A percentile compares a stretch with the other conserved stretches of the same genome.
Evolutionary conservation across 2,329 filamentous ascomycete species (phyloP).

Genomic region (Paecilomyces fulvus): DNA sequence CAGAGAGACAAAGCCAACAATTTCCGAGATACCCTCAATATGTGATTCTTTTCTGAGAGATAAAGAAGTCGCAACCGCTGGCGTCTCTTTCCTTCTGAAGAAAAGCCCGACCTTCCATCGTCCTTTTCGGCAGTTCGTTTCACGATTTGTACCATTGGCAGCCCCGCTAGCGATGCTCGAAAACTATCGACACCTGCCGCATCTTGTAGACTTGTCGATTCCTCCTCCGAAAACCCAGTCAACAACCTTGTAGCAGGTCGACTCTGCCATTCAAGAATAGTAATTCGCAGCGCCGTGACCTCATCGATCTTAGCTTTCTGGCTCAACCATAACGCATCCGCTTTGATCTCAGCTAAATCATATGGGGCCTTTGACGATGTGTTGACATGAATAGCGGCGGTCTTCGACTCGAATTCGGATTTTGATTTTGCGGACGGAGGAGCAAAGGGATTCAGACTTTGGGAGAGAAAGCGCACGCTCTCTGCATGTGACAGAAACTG

Average conservation of each 20-base stretch:
- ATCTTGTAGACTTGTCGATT: slow-evolving; percentile 66
- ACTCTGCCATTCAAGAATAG: slow-evolving; percentile 74
- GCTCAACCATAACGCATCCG: slow-evolving; percentile 79
- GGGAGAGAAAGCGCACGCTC: slow-evolving; percentile 59
- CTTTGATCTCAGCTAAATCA: slow-evolving; percentile 71
- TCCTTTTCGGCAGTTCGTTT: slow-evolving; percentile 16
- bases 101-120: slow-evolving; percentile 42
- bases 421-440: slow-evolving; percentile 55
- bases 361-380: slow-evolving; percentile 58
- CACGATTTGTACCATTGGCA: slow-evolving; percentile 25
- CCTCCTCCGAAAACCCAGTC: slow-evolving; percentile 66
- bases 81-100: slow-evolving; percentile 53
- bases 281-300: slow-evolving; percentile 69
- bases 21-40: slow-evolving; percentile 55
- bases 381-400: slow-evolving; percentile 75
- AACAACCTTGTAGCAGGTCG: slow-evolving; percentile 65
- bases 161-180: slow-evolving; percentile 47
- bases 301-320: slow-evolving; percentile 70
- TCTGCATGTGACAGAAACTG: slow-evolving; percentile 64
- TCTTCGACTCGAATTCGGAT: slow-evolving; percentile 71
- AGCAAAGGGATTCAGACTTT: slow-evolving; percentile 61
- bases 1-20: slow-evolving; percentile 26
- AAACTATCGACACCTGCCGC: slow-evolving; percentile 59
- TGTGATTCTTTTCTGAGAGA: slow-evolving; percentile 60
- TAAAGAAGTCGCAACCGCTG: slow-evolving; percentile 63